Conservation (phyloP, 768 basidiomycete genomes). For the Psilocybe sp. region DNA sequence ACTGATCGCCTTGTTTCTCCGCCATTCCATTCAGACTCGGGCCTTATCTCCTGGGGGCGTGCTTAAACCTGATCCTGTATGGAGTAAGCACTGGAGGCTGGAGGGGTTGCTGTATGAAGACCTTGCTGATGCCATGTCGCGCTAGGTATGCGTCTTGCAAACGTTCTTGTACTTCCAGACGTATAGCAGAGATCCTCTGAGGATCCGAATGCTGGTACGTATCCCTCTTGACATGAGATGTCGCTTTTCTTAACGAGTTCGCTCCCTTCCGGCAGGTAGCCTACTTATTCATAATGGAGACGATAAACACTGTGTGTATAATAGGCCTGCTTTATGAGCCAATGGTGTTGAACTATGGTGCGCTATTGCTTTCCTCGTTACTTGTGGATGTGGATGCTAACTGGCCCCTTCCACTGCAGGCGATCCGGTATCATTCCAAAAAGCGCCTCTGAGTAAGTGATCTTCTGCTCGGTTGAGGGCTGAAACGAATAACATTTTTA, state of each 20-base stretch:
- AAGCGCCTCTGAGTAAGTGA: conserved; percentile 26
- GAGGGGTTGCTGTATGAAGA: background rate
- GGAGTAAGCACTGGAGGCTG: conserved; percentile 24
- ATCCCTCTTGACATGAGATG: no score
- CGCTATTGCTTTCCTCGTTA: background rate
- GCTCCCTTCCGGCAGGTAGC: conserved; percentile 18
- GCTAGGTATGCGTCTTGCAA: conserved; percentile 27
- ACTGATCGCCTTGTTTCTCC: no score
- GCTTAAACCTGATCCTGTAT: conserved; percentile 31
- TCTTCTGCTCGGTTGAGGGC: background rate
- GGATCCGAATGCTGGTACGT: conserved; percentile 32
- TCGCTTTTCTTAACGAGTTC: background rate
- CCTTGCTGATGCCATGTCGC: background rate
- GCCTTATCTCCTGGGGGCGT: conserved; percentile 19
- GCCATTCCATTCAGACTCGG: conserved; percentile 3
- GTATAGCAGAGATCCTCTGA: conserved; percentile 32
- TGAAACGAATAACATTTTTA: no score
- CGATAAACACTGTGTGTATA: conserved; percentile 31
- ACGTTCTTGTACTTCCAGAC: conserved; percentile 33
- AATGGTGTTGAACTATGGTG: conserved; percentile 34
- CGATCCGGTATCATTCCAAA: conserved; percentile 16
- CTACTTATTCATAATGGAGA: conserved; percentile 34
- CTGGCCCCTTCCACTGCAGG: conserved; percentile 9
- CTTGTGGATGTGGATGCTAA: no score
- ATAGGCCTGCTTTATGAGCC: conserved; percentile 38